Base-by-base conservation (phyloP, 1,139 yeast genomes). In the Kodamaea suecica region DNA sequence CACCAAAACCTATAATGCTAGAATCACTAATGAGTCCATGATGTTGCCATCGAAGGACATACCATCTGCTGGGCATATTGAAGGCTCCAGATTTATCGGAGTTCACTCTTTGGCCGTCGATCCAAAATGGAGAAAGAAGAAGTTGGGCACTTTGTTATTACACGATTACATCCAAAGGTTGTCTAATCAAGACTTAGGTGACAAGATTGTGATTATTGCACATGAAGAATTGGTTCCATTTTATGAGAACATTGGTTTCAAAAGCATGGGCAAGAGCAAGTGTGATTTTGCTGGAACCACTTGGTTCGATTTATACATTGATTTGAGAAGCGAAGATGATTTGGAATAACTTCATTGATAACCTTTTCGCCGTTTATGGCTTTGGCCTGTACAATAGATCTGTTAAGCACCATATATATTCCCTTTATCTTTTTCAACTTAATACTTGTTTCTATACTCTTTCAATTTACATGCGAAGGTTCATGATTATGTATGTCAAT, bases 81-180 rank as follows among this genome's bases (percentile, higher is more conserved):
- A 90, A 54, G 66, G 73, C 16, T 87, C 95, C 24, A 66, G 79
- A 36, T 69, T 72, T 23, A 78, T 92, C 41, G 97, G 92, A 3
- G 71, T 92, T 35, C 97, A 92, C 56, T 80, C 94, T 3, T 68
- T 92, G 33, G 90, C 80, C 4, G 76, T 92, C 25, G 80, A 79
- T 47, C 86, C 92, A 17, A 79, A 79, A 29, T 86, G 80, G 75
- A 87, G 83, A 56, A 85, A 88, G 39, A 76, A 78, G 60, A 84
- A 84, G 52, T 69, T 92, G 42, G 97, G 95, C 7, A 79, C 95
- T 11, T 67, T 87, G 43, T 63, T 92, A 53, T 62, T 90, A 53
- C 88, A 84, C 49, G 98, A 92, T 62, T 92, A 86, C 61, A 76
- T 90, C 44, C 97, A 92, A 60, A 86, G 90, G 51, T 68, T 92